Base-by-base conservation (phyloP, 148 eudicot genomes). In the Rhododendron ovatum region DNA sequence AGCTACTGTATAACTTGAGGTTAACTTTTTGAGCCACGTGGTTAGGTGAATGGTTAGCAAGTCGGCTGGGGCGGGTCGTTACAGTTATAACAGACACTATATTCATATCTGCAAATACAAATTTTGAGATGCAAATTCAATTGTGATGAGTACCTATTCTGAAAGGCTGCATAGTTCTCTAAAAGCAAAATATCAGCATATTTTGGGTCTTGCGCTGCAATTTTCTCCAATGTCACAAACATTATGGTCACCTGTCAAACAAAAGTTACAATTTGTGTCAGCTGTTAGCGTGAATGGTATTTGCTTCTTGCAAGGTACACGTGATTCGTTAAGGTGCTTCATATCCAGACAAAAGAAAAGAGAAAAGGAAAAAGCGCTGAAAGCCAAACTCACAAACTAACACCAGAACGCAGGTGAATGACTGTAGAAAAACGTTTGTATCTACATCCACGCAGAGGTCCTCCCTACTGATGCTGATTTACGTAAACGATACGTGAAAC, bases 111-210 rank as follows among this genome's bases (percentile, higher is more conserved):
- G 63, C 59, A 48, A 75, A 39, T 18, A 50, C 67, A 71, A 37
- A 85, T 78, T 7, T 1, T 39, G 3, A 41, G 17, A 85, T 35
- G 45, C 22, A 67, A 85, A 48, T 9, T 48, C 77, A 65, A 30
- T 7, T 83, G 30, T 61, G 61, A 26, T 12, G 5, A 83, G 13
- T 87, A 96, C 99, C 99, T 97, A 88, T 95, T 97, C 88, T 95
- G 99, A 89, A 97, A 97, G 87, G 99, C 94, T 45, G 99, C 99
- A 89, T 97, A 97, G 87, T 97, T 97, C 90, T 97, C 99, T 82
- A 97, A 86, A 69, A 95, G 96, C 86, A 95, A 86, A 87, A 95
- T 92, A 88, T 97, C 99, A 28, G 94, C 91, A 91, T 91, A 93
- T 91, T 95, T 95, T 86, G 89, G 92, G 83, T 97, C 99, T 20